These are phyloP conservation scores for Monosporascus sp. DNA, from an alignment of 2,329 filamentous ascomycete species.

Conservation along the genomic window DNA sequence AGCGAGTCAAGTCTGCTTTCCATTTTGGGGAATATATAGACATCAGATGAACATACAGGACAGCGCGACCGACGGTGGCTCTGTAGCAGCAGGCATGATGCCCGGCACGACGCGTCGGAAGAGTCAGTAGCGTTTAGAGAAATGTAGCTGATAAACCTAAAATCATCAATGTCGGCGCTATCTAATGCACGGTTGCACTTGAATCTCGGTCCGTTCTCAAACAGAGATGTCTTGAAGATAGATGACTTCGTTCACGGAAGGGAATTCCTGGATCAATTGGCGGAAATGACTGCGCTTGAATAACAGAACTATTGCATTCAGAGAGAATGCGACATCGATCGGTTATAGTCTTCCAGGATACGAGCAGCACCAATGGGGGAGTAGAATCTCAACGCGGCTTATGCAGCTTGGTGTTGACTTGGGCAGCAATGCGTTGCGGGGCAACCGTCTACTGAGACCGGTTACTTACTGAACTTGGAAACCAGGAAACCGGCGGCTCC, in stretches of 20 bases:
- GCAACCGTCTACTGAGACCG: not conserved
- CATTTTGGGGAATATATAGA: not conserved
- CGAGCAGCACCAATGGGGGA: not conserved
- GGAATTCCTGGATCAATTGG: not conserved
- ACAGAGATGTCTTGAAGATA: not conserved
- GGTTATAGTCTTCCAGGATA: too few relatives aligned
- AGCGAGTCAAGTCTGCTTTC: constrained; percentile 9
- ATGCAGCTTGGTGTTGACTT: not conserved
- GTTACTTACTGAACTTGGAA: not conserved
- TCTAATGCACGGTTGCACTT: not conserved
- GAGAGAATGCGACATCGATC: not conserved
- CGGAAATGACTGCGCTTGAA: not conserved
- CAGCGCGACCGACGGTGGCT: constrained; percentile 60
- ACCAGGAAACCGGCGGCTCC: not conserved
- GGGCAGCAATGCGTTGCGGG: not conserved
- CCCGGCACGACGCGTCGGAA: not conserved
- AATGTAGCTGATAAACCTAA: not conserved
- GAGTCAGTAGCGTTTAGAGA: not conserved
- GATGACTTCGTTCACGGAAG: not conserved
- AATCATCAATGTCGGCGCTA: not conserved
- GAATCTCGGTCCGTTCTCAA: not conserved
- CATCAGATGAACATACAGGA: constrained; percentile 37
- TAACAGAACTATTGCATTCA: not conserved
- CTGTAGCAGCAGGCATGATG: constrained; percentile 29
- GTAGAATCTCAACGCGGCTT: not conserved